phyloP scores from a whole-genome alignment of 1,284 basidiomycete species.

The Chiua sp. region DNA sequence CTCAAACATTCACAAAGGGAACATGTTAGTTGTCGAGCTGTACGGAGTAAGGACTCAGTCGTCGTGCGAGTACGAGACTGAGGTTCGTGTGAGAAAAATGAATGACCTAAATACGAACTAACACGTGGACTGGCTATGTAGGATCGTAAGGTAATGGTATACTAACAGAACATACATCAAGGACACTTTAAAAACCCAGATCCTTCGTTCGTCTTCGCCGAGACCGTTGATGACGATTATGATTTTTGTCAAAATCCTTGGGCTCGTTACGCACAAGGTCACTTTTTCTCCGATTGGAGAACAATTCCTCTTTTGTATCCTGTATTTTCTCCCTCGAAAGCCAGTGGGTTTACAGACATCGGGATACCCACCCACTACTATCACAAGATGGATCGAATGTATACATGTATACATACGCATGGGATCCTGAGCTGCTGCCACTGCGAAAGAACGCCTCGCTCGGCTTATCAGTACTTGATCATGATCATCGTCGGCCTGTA shows the following conservation, averaged over 20 bases:
- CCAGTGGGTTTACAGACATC: conserved; percentile 86
- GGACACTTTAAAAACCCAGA: conserved; percentile 34
- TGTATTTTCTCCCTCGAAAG: conserved; percentile 89
- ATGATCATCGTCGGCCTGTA: not conserved
- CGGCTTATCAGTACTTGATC: too few relatives aligned
- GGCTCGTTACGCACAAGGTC: conserved; percentile 86
- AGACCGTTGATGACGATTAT: conserved; percentile 62
- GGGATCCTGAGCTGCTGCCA: conserved; percentile 75
- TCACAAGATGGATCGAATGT: conserved; percentile 78
- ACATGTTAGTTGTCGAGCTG: too few relatives aligned
- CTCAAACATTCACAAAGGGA: conserved; percentile 23
- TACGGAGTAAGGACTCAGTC: too few relatives aligned
- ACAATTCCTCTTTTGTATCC: conserved; percentile 87
- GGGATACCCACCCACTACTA: conserved; percentile 95
- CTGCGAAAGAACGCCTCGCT: too few relatives aligned
- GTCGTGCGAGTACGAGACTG: too few relatives aligned
- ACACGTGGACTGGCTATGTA: too few relatives aligned
- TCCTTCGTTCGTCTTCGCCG: conserved; percentile 67
- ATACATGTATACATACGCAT: conserved; percentile 92
- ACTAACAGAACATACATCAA: too few relatives aligned
- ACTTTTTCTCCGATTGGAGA: conserved; percentile 96
- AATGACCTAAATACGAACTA: too few relatives aligned
- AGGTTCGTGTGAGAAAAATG: too few relatives aligned
- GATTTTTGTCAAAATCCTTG: conserved; percentile 86
- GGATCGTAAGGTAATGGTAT: too few relatives aligned